Percentiles rank a stretch among this genome's conserved stretches.
Conservation (phyloP, 768 basidiomycete genomes). For the Rhizopogon vinicolor region DNA sequence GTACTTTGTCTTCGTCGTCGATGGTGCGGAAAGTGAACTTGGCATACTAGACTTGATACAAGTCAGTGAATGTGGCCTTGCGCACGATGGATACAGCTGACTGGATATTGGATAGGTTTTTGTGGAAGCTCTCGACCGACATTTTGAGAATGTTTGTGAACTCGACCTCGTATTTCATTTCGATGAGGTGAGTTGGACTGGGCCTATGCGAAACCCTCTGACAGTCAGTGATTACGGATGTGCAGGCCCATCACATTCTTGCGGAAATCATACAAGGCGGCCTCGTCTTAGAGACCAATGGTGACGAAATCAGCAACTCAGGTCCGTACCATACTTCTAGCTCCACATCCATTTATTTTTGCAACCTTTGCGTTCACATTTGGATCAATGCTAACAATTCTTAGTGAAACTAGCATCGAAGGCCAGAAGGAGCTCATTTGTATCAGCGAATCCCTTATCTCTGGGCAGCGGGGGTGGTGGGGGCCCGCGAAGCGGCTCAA, state of each 20-base stretch:
- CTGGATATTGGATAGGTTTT: constrained; percentile 57
- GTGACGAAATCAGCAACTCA: constrained; percentile 74
- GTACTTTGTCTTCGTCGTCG: constrained; percentile 96
- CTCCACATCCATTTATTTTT: constrained; percentile 1
- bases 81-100: neutral
- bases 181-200: constrained; percentile 66
- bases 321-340: constrained; percentile 39
- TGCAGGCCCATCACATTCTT: constrained; percentile 88
- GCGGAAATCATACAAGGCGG: constrained; percentile 97
- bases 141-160: constrained; percentile 98
- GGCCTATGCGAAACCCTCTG: neutral
- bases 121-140: constrained; percentile 92
- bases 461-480: constrained; percentile 54
- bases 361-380: neutral
- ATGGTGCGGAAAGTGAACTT: constrained; percentile 93
- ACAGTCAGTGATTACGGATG: constrained; percentile 2
- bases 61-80: constrained; percentile 40
- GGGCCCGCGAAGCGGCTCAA: constrained; percentile 52
- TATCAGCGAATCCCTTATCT: constrained; percentile 79
- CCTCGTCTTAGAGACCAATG: constrained; percentile 91
- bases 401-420: constrained; percentile 67
- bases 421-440: constrained; percentile 72
- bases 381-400: constrained; percentile 7
- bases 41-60: constrained; percentile 96
- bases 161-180: constrained; percentile 98